Base-by-base conservation (phyloP, 2,329 filamentous ascomycete species). In the Paraphaeosphaeria sporulosa region DNA sequence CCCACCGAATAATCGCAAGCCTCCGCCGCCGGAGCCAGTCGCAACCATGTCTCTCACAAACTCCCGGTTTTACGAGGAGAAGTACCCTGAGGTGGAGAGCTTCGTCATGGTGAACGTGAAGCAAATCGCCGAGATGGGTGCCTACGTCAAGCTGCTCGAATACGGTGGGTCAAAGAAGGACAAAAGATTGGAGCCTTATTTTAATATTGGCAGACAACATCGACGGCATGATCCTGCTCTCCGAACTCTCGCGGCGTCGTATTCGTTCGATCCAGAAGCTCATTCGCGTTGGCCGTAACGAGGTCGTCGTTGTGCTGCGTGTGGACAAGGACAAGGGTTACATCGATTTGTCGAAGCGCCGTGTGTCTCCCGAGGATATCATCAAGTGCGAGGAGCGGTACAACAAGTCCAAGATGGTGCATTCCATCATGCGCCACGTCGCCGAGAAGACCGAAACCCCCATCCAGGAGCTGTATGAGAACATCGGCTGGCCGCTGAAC, bases 81-180 rank as follows among this genome's bases (percentile, higher is more conserved):
- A 96, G 83, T 97, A 91, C 77, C 93, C 93, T 61, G 95, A 98
- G 86, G 94, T 99, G 79, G 95, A 99, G 83, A 96, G 93, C 86
- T 98, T 97, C 83, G 96, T 99, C 79, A 99, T 99, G 95, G 95
- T 99, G 80, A 99, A 98, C 82, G 95, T 98, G 75, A 96, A 97
- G 88, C 93, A 97, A 89, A 99, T 99, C 78, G 95, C 95, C 80
- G 96, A 99, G 83, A 99, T 99, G 96, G 95, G 95, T 80, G 95
- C 96, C 74, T 99, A 99, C 80, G 96, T 99, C 77, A 99, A 99
- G 84, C 90, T 99, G 58, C 90, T 99, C 72, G 95, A 99, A 84
- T 99, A 99, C 83, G 75, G 74, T 76, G 58, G 49, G 70, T 38
- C 40, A 23, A 27, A 10, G 30, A 13, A 7, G 6, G 25, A 44